Evolutionary conservation across 345 rosid genomes (phyloP), one percentile per base, ranked within the genome.

Genomic region (Chamaenerion angustifolium): DNA sequence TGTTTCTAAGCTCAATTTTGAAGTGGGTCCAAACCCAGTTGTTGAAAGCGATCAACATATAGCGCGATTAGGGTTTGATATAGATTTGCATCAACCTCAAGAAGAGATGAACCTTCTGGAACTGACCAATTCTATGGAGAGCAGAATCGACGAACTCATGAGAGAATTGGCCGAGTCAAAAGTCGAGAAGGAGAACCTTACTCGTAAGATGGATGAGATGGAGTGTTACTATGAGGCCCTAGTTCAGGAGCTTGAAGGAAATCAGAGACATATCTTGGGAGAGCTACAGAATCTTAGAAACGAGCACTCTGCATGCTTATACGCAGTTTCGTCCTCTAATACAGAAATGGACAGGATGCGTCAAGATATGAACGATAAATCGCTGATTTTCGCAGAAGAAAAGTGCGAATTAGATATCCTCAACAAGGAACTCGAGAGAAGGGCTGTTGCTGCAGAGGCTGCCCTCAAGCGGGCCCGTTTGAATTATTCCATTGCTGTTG

Each of bases 191-290:
- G 95, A 76, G 65, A 77, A 74, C 75, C 89, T 92, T 60, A 70
- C 81, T 40, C 79, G 77, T 76, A 92, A 92, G 79, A 87, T 87
- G 95, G 85, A 74, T 60, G 85, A 92, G 83, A 92, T 92, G 98
- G 98, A 92, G 66, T 82, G 96, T 62, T 87, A 92, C 66, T 92
- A 92, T 51, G 96, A 92, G 73, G 80, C 93, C 41, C 77, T 92
- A 42, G 75, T 92, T 49, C 95, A 83, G 71, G 98, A 92, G 78
- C 95, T 92, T 40, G 98, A 87, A 83, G 98, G 85, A 70, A 84
- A 80, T 64, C 98, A 92, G 68, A 75, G 96, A 68, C 98, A 76
- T 76, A 72, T 92, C 74, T 65, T 87, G 56, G 82, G 66, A 54
- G 98, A 92, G 79, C 68, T 92, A 67, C 89, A 92, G 80, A 87